Evolutionary conservation across 345 rosid genomes (phyloP), one percentile per base, ranked within the genome.

Genomic region (Citrus trifoliata): DNA sequence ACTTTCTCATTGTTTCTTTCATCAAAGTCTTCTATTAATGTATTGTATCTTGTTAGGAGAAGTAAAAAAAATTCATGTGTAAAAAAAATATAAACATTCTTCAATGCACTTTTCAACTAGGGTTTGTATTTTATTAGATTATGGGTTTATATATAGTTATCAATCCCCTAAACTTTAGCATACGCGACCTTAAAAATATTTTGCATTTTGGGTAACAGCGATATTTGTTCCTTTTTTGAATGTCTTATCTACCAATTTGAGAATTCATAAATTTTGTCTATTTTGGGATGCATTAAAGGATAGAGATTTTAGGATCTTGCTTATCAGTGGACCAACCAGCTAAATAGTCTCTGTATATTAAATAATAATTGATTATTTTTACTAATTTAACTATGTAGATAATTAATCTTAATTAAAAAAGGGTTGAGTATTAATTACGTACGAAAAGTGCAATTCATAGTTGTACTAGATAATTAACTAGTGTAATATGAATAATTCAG

Each of bases 1-100:
- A 88, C 82, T 87, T 89, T 71, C 88, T 88, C 19, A 55, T 16
- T 51, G 64, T 40, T 71, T 86, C 83, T 69, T 80, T 83, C 83
- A 76, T 81, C 87, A 83, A 53, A 18, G 5, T 53, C 58, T 53
- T 75, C 18, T 73, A 22, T 38, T 37, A 37, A 37, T 37, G 51
- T 35, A 46, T 46, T 46, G 51, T 42, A 16, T 42, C 51, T 42
- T 12, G 51, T 12, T 42, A 42, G 0, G 51, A 51, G 56, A 51
- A 14, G 56, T 4, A 2, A 53, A 53, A 53, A 18, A 18, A 53
- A 1, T 53, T 51, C 48, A 51, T 18, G 22, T 53, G 6, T 16
- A 53, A 53, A 18, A 48, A 48, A 5, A 18, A 70, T 46, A 25
- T 70, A 70, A 46, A 46, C 24, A 16, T 59, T 53, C 22, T 7